Base-by-base conservation (phyloP, 129 eudicot species). In the Apium graveolens region DNA sequence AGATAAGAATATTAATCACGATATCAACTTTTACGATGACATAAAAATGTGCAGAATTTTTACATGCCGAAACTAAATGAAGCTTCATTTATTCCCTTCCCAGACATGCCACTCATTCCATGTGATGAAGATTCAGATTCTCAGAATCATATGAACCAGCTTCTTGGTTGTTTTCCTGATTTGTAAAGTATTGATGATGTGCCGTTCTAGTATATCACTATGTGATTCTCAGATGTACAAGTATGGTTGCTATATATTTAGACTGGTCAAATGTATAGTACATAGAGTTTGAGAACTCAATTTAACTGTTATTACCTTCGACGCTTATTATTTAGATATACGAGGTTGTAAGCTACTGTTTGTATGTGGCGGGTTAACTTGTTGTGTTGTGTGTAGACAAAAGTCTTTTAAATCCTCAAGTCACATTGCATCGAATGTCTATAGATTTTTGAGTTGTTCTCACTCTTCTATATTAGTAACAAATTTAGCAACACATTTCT, bases 91-190 rank as follows among this genome's bases (percentile, higher is more conserved):
- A 83, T 77, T 63, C 39, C 78, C 9, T 76, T 82, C 72, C 78
- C 89, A 66, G 72, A 78, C 72, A 45, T 78, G 82, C 86, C 88
- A 51, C 74, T 83, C 70, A 60, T 84, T 39, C 75, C 85, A 18
- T 83, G 83, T 39, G 78, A 80, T 49, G 78, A 81, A 43, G 86
- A 88, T 57, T 53, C 80, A 5, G 85, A 83, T 49, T 85, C 81
- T 82, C 80, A 80, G 7, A 76, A 80, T 73, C 91, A 86, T 65
- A 13, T 66, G 35, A 84, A 76, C 83, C 85, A 84, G 51, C 35
- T 87, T 46, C 88, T 91, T 70, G 90, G 89, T 77, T 89, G 86
- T 80, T 91, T 89, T 81, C 83, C 89, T 32, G 87, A 89, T 38
- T 82, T 89, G 70, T 91, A 87, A 80, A 74, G n/a, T 34, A 60